Evolutionary conservation across 108 stramenopile genomes (phyloP), one percentile per base, ranked within the genome.

Genomic region (Conticribra guillardii): DNA sequence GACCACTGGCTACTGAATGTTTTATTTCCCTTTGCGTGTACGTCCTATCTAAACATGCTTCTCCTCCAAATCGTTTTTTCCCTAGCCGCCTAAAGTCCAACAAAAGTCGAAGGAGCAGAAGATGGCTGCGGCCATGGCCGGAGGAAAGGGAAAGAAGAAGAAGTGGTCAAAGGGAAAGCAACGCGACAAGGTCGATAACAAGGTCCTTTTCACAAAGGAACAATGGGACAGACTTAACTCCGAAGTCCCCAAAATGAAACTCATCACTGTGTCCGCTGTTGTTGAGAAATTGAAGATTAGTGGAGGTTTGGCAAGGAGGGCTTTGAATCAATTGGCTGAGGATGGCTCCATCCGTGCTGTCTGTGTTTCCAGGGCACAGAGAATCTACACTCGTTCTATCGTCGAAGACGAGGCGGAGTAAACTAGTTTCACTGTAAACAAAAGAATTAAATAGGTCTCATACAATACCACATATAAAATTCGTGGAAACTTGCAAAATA

Each of bases 101-200:
- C 98, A 98, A 73, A 99, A 99, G 93, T 93, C 98, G 69, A 99
- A 99, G 94, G 99, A 99, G 78, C 97, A 97, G 63, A 99, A 99
- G 96, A 97, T 98, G 95, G 98, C 98, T 79, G 98, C 99, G 85
- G 96, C 98, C 89, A 96, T 98, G 92, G 99, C 98, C 69, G 99
- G 99, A 68, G 97, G 96, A 76, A 98, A 98, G 93, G 93, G 96
- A 82, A 98, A 98, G 95, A 98, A 99, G 90, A 99, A 99, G 93
- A 97, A 97, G 92, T 99, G 99, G 99, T 97, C 97, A 73, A 99
- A 99, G 96, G 98, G 98, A 84, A 99, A 99, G 95, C 83, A 91
- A 77, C 89, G 98, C 64, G 98, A 99, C 74, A 98, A 99, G 96
- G 89, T 99, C 54, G 94, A 96, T 73, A 99, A 99, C 92, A 96